A percentile compares a stretch with the other conserved stretches of the same genome.
phyloP scores from a whole-genome alignment of 2,329 filamentous ascomycete species.

The Aureobasidium mangrovei region DNA sequence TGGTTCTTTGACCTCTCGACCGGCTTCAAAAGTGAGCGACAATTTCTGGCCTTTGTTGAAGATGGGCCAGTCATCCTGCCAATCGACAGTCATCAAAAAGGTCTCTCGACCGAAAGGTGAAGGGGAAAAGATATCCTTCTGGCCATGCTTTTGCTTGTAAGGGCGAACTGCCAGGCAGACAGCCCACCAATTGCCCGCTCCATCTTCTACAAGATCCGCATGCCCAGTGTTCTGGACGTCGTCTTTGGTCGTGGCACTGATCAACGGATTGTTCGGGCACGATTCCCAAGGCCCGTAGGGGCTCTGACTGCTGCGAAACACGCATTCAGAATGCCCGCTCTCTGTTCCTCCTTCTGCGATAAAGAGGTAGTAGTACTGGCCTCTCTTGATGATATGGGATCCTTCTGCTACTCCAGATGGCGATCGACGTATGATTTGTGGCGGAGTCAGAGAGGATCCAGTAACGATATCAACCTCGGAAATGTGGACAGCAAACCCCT shows the following conservation, averaged over 20 bases:
- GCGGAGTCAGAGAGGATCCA: conserved; percentile 33
- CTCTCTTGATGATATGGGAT: conserved; percentile 51
- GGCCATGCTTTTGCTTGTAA: conserved; percentile 16
- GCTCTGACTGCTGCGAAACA: conserved; percentile 43
- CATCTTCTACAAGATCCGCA: conserved; percentile 41
- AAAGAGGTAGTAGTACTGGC: conserved; percentile 52
- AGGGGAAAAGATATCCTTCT: conserved; percentile 25
- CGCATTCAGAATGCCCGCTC: conserved; percentile 52
- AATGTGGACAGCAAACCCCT: conserved; percentile 46
- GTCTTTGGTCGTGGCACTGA: conserved; percentile 42
- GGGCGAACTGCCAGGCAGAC: conserved; percentile 41
- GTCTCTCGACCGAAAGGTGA: conserved; percentile 43
- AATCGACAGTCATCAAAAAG: conserved; percentile 42
- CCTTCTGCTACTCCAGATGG: conserved; percentile 41
- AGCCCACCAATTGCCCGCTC: conserved; percentile 39
- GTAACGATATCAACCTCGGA: conserved; percentile 37
- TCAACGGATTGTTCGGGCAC: conserved; percentile 48
- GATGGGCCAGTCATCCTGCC: conserved; percentile 45
- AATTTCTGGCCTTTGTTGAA: conserved; percentile 42
- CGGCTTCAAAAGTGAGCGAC: conserved; percentile 23
- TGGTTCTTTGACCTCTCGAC: conserved; percentile 22
- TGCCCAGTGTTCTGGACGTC: conserved; percentile 45
- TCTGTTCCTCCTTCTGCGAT: conserved; percentile 48
- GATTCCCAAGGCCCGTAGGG: conserved; percentile 55
- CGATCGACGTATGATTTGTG: conserved; percentile 31